phyloP scores from a whole-genome alignment of 352 stramenopile species.

The Pilasporangium apinafurcum region DNA sequence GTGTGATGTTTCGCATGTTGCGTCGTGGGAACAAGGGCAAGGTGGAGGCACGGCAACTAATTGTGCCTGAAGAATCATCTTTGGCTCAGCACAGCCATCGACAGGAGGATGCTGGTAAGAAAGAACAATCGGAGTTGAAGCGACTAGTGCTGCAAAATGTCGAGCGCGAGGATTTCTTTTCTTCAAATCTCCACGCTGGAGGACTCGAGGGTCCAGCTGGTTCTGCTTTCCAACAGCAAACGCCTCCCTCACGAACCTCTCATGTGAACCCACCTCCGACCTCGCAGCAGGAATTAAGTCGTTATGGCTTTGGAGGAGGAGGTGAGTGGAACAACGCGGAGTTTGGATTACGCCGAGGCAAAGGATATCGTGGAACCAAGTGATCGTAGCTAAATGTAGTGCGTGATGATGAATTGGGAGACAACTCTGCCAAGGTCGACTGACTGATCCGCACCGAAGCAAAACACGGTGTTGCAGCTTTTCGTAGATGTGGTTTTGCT shows the following conservation, averaged over 20 bases:
- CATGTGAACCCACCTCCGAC: conserved; percentile 16
- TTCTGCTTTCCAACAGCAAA: conserved; percentile 3
- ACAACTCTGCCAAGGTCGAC: no score
- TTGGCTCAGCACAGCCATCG: conserved; percentile 88
- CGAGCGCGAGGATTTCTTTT: conserved; percentile 75
- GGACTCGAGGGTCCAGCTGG: conserved; percentile 4
- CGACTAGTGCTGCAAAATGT: conserved; percentile 82
- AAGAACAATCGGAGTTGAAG: conserved; percentile 85
- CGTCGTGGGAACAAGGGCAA: conserved; percentile 97
- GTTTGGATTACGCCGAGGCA: conserved; percentile 65
- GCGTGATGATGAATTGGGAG: no score
- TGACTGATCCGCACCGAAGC: no score
- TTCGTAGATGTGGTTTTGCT: no score
- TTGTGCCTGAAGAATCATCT: conserved; percentile 91
- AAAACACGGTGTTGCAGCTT: no score
- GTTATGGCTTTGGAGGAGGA: conserved; percentile 52
- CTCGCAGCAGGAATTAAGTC: conserved; percentile 16
- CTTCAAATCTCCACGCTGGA: conserved; percentile 11
- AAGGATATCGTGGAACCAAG: conserved; percentile 59
- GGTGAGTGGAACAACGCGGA: conserved; percentile 84
- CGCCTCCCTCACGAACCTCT: conserved; percentile 4
- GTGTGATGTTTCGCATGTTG: conserved; percentile 91
- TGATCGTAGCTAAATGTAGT: no score
- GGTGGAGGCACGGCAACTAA: conserved; percentile 90
- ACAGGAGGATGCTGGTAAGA: conserved; percentile 82